Evolutionary conservation across 331 rosid genomes (phyloP).

Genomic region (Malus hybrid): DNA sequence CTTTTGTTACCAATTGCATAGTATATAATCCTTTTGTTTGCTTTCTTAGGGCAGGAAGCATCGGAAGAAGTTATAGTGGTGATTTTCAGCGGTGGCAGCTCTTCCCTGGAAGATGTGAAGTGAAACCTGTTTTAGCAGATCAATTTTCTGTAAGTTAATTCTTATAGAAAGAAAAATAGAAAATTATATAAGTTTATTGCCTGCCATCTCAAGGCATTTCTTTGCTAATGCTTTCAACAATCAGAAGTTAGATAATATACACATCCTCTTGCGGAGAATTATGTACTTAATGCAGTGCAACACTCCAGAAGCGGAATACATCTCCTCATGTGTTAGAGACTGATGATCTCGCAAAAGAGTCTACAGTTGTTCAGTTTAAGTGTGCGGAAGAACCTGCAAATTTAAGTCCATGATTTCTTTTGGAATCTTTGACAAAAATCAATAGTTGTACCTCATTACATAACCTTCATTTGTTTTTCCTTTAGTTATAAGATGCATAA

Average conservation of each 20-base stretch:
- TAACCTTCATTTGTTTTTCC: neutral
- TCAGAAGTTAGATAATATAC: neutral
- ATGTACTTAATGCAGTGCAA: neutral
- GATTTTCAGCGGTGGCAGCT: constrained; percentile 93
- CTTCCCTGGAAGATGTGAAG: constrained; percentile 64
- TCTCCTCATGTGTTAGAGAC: neutral
- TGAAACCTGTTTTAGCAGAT: constrained; percentile 79
- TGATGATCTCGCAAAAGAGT: neutral
- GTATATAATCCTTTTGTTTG: neutral
- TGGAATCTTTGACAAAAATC: neutral
- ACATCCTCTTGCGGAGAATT: neutral
- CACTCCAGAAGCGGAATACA: neutral
- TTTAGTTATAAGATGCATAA: neutral
- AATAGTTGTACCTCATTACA: neutral
- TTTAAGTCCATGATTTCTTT: neutral
- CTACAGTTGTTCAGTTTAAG: neutral
- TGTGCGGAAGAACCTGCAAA: neutral
- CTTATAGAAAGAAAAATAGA: neutral
- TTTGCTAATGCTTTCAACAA: constrained; percentile 6
- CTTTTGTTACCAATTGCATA: no score
- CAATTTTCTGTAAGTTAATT: constrained; percentile 75
- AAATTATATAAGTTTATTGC: constrained; percentile 40
- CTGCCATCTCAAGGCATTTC: neutral
- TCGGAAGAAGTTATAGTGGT: constrained; percentile 79
- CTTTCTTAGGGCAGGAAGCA: constrained; percentile 71